Evolutionary conservation across 2,329 filamentous ascomycete species (phyloP).

Genomic region (Onygenales sp.): DNA sequence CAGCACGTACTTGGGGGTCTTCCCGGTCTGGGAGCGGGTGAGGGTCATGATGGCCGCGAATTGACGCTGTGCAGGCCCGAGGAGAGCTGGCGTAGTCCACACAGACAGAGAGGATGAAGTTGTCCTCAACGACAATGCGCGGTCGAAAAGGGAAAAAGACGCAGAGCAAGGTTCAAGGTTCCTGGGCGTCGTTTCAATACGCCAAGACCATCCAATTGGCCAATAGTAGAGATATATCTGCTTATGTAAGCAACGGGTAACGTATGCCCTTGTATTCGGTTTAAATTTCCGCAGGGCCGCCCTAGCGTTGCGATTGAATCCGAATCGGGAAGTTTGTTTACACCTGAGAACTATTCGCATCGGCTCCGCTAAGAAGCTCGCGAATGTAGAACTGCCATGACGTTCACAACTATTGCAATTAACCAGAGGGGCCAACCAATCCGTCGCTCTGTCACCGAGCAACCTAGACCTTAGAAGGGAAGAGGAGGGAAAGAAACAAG

Average conservation of each 20-base stretch:
- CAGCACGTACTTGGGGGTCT: constrained; percentile 40
- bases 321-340: background rate
- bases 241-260: too few species aligned
- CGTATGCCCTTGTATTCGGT: background rate
- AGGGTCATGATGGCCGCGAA: constrained; percentile 29
- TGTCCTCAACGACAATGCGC: background rate
- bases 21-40: constrained; percentile 43
- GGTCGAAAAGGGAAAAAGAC: background rate
- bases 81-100: background rate
- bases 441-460: background rate
- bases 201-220: too few species aligned
- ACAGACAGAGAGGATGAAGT: background rate
- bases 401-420: too few species aligned
- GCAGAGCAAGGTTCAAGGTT: background rate
- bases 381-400: too few species aligned
- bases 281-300: background rate
- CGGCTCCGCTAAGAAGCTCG: background rate
- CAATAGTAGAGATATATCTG: too few species aligned
- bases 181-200: background rate
- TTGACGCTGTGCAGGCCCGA: background rate
- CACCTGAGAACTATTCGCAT: background rate
- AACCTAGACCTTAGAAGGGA: background rate
- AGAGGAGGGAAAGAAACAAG: background rate
- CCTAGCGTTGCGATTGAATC: background rate
- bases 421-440: background rate